Evolutionary conservation across 768 basidiomycete species (phyloP).

Genomic region (Cystofilobasidium ferigula): DNA sequence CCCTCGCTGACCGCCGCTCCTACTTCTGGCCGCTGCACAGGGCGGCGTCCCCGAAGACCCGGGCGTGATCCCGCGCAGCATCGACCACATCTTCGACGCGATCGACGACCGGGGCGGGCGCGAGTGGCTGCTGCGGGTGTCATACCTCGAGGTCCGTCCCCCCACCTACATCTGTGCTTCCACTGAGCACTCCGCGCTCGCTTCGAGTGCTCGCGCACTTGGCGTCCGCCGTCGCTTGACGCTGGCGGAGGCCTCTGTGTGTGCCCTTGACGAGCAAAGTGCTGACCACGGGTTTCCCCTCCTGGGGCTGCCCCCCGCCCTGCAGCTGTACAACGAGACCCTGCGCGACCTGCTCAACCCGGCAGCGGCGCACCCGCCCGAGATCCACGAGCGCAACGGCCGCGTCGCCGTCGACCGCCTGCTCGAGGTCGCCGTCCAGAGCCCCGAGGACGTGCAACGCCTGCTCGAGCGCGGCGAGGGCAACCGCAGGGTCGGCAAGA

Average conservation of each 20-base stretch:
- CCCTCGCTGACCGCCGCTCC: background rate
- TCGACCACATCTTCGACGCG: slow-evolving; percentile 24
- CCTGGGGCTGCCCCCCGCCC: background rate
- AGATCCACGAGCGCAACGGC: slow-evolving; percentile 18
- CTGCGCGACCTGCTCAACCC: slow-evolving; percentile 25
- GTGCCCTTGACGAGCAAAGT: background rate
- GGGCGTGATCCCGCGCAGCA: slow-evolving; percentile 23
- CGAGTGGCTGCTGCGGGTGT: slow-evolving; percentile 12
- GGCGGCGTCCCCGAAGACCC: slow-evolving; percentile 17
- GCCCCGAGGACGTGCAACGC: slow-evolving; percentile 18
- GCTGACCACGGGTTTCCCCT: background rate
- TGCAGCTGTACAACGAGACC: slow-evolving; percentile 23
- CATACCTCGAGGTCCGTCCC: slow-evolving; percentile 21
- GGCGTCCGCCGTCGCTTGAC: too few relatives aligned
- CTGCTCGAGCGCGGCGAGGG: slow-evolving; percentile 19
- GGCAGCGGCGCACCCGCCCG: slow-evolving; percentile 1
- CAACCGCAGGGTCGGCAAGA: slow-evolving; percentile 21
- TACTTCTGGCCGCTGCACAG: too few relatives aligned
- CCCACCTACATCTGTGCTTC: too few relatives aligned
- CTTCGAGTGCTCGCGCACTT: too few relatives aligned
- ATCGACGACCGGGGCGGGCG: slow-evolving; percentile 14
- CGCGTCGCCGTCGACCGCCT: slow-evolving; percentile 10
- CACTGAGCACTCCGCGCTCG: too few relatives aligned
- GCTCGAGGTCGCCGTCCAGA: slow-evolving; percentile 6
- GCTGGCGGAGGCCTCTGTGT: too few relatives aligned